These are phyloP conservation scores for Claviceps pazoutovae DNA, from an alignment of 2,329 filamentous ascomycete genomes.

Conservation along the genomic window DNA sequence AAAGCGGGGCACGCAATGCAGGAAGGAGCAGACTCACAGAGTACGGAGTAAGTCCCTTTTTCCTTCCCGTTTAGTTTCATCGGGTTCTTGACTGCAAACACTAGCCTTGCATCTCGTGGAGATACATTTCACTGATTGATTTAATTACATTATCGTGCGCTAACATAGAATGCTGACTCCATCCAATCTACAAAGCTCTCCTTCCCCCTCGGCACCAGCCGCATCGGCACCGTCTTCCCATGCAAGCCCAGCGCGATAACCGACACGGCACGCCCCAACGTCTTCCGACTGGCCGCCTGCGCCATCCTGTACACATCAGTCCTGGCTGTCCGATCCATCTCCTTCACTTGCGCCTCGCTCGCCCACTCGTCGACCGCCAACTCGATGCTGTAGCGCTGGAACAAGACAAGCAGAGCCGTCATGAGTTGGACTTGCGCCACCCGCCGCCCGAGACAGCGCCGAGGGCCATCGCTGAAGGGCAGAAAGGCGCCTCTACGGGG, in stretches of 20 bases:
- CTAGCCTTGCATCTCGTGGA: too few species aligned
- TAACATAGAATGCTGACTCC: slow-evolving; percentile 6
- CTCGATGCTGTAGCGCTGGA: slow-evolving; percentile 51
- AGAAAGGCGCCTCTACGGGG: slow-evolving; percentile 42
- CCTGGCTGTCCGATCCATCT: slow-evolving; percentile 33
- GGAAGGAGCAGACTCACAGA: too few species aligned
- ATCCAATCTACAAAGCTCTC: slow-evolving; percentile 48
- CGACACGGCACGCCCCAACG: slow-evolving; percentile 41
- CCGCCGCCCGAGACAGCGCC: slow-evolving; percentile 43
- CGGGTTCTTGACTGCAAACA: too few species aligned
- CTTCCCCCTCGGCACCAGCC: slow-evolving; percentile 53
- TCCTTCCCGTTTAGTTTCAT: too few species aligned
- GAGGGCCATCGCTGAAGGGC: slow-evolving; percentile 44
- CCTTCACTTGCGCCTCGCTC: slow-evolving; percentile 36
- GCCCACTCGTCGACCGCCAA: slow-evolving; percentile 51
- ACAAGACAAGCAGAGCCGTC: slow-evolving; percentile 38
- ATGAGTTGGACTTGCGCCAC: slow-evolving; percentile 47
- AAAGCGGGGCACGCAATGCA: too few species aligned
- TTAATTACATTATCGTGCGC: background rate
- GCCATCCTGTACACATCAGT: slow-evolving; percentile 47
- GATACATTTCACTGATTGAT: too few species aligned
- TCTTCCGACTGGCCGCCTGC: slow-evolving; percentile 35
- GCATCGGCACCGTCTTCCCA: slow-evolving; percentile 45
- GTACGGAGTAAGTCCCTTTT: too few species aligned
- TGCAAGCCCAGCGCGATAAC: slow-evolving; percentile 61